These are phyloP conservation scores for Citrullus colocynthis DNA, from an alignment of 306 rosid genomes.

Conservation along the genomic window DNA sequence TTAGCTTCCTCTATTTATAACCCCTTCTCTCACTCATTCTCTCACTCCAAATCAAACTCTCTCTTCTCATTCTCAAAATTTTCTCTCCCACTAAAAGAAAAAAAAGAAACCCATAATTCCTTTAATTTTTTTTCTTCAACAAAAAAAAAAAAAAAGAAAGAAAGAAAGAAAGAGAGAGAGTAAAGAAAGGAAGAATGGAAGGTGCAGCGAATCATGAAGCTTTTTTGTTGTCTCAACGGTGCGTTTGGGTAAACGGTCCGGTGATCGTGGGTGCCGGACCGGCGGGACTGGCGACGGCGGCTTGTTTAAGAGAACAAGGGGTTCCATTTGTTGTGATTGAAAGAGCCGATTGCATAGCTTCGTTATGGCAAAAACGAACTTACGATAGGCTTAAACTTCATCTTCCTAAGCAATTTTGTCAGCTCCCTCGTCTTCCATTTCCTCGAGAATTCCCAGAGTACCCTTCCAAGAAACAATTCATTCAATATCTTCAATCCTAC, in stretches of 20 bases:
- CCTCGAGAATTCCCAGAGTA: conserved; percentile 71
- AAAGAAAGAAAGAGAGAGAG: no score
- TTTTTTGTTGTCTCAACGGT: conserved; percentile 25
- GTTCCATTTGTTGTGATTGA: conserved; percentile 75
- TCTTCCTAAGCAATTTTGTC: conserved; percentile 90
- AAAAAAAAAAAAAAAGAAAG: not conserved
- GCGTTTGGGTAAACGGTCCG: conserved; percentile 79
- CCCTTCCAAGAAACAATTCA: conserved; percentile 67
- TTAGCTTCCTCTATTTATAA: conserved; percentile 38
- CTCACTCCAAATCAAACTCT: conserved; percentile 38
- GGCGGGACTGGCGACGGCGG: conserved; percentile 85
- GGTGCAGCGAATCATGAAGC: conserved; percentile 14
- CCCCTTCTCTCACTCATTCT: conserved; percentile 12
- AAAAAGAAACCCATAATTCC: no score
- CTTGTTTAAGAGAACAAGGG: conserved; percentile 70
- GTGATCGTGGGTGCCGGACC: conserved; percentile 94
- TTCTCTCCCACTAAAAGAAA: not conserved
- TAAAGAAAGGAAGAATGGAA: not conserved
- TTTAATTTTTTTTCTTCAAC: not conserved
- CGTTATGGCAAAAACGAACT: conserved; percentile 81
- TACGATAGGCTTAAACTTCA: conserved; percentile 84
- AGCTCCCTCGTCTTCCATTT: conserved; percentile 67
- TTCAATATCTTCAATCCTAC: conserved; percentile 58
- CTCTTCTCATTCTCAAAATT: not conserved
- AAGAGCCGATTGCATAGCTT: conserved; percentile 75